Conservation (phyloP, 2,329 filamentous ascomycete species). For the Huntiella savannae region DNA sequence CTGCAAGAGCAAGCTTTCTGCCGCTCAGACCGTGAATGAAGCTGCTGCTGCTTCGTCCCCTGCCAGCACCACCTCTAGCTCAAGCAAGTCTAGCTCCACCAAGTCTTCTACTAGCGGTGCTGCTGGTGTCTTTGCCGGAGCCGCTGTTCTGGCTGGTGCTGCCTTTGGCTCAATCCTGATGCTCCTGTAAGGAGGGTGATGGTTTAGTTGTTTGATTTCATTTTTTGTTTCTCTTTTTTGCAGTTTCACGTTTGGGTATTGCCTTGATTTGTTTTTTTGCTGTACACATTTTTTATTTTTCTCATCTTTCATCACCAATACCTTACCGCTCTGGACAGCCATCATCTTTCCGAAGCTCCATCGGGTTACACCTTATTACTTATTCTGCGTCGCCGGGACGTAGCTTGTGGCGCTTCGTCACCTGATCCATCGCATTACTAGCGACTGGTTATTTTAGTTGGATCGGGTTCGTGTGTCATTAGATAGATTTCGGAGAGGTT, state of each 20-base stretch:
- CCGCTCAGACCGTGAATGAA: conserved; percentile 40
- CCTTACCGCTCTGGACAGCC: neutral
- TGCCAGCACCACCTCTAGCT: conserved; percentile 2
- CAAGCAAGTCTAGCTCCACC: conserved; percentile 1
- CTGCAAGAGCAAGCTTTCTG: conserved; percentile 40
- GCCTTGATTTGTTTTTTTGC: conserved; percentile 6
- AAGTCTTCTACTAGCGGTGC: conserved; percentile 3
- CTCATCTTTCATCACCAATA: neutral
- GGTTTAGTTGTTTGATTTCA: neutral
- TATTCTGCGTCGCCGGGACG: conserved; percentile 1
- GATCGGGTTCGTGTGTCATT: too few relatives aligned
- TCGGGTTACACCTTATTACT: neutral
- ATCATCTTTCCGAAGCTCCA: neutral
- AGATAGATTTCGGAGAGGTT: too few relatives aligned
- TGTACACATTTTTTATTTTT: conserved; percentile 7
- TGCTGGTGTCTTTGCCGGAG: conserved; percentile 4
- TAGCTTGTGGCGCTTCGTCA: neutral
- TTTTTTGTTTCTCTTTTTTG: neutral
- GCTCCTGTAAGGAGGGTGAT: conserved; percentile 3
- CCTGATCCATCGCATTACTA: too few relatives aligned
- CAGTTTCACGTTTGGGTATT: neutral
- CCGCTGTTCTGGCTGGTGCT: conserved; percentile 2
- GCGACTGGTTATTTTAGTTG: neutral
- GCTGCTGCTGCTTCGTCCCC: conserved; percentile 20
- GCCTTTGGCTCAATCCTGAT: conserved; percentile 4